Percentiles rank a stretch among this genome's conserved stretches.
Conservation (phyloP, 2,329 filamentous ascomycete genomes). For the Aspergillus vadensis region DNA sequence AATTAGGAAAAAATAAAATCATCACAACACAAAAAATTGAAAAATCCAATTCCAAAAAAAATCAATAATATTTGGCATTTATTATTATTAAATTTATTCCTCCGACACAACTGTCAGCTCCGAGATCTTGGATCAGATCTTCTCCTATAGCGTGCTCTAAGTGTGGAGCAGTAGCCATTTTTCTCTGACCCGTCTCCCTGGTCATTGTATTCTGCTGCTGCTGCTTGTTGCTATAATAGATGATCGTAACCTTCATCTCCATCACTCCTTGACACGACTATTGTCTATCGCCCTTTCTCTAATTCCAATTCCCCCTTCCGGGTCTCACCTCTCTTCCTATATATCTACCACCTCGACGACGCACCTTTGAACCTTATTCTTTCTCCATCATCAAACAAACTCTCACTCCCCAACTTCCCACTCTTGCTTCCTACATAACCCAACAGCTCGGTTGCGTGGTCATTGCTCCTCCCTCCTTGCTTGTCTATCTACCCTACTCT, state of each 20-base stretch:
- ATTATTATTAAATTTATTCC: conserved; percentile 25
- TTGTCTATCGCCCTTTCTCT: conserved; percentile 14
- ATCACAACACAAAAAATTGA: conserved; percentile 7
- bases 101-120: conserved; percentile 39
- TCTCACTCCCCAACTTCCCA: neutral
- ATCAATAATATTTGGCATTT: conserved; percentile 8
- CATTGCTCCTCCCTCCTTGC: conserved; percentile 4
- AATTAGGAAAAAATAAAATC: conserved; percentile 10
- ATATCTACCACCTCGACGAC: conserved; percentile 23
- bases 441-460: conserved; percentile 2
- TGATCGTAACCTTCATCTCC: conserved; percentile 21
- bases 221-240: conserved; percentile 28
- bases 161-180: conserved; percentile 35
- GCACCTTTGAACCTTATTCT: conserved; percentile 13
- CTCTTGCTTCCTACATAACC: neutral
- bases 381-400: conserved; percentile 1
- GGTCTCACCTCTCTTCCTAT: conserved; percentile 9
- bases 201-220: conserved; percentile 32
- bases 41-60: conserved; percentile 3
- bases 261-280: conserved; percentile 16
- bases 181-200: conserved; percentile 39
- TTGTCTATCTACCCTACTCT: neutral
- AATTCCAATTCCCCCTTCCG: conserved; percentile 13
- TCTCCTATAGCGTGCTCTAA: conserved; percentile 39
- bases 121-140: conserved; percentile 45